Evolutionary conservation across 1,139 yeast genomes (phyloP).

Genomic region (Blastobotrys apis): DNA sequence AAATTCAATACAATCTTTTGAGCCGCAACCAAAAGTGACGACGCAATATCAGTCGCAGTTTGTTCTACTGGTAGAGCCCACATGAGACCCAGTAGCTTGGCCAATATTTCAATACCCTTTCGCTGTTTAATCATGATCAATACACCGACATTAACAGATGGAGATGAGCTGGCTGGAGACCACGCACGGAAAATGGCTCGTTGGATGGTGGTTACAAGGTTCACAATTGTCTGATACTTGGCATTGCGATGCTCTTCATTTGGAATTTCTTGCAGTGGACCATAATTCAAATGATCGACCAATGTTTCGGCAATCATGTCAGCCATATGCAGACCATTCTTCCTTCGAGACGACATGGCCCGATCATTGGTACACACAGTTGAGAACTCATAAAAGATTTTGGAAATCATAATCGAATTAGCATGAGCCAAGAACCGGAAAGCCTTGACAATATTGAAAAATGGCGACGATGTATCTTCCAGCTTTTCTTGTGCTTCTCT

Average conservation of each 20-base stretch:
- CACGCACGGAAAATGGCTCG: conserved; percentile 27
- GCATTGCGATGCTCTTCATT: conserved; percentile 15
- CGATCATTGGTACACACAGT: conserved; percentile 25
- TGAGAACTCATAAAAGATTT: conserved; percentile 30
- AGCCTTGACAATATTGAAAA: conserved; percentile 28
- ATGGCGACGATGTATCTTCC: conserved; percentile 16
- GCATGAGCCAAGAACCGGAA: conserved; percentile 31
- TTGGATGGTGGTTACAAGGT: conserved; percentile 22
- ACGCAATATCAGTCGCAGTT: conserved; percentile 5
- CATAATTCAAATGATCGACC: conserved; percentile 26
- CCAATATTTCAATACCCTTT: conserved; percentile 29
- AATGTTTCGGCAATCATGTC: conserved; percentile 30
- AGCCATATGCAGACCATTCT: conserved; percentile 31
- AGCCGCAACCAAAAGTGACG: conserved; percentile 19
- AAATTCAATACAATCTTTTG: conserved; percentile 24
- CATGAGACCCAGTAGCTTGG: conserved; percentile 26
- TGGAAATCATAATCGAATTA: conserved; percentile 28
- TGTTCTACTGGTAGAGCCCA: conserved; percentile 22
- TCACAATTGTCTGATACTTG: conserved; percentile 20
- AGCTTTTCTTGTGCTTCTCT: conserved; percentile 29
- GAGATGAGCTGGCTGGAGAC: conserved; percentile 17
- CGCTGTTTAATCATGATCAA: conserved; percentile 33
- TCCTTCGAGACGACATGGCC: conserved; percentile 24
- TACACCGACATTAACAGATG: conserved; percentile 24
- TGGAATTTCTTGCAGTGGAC: conserved; percentile 13